Evolutionary conservation across 228 moss, liverwort and hornwort species (phyloP).

Genomic region (Sphagnum magellanicum): DNA sequence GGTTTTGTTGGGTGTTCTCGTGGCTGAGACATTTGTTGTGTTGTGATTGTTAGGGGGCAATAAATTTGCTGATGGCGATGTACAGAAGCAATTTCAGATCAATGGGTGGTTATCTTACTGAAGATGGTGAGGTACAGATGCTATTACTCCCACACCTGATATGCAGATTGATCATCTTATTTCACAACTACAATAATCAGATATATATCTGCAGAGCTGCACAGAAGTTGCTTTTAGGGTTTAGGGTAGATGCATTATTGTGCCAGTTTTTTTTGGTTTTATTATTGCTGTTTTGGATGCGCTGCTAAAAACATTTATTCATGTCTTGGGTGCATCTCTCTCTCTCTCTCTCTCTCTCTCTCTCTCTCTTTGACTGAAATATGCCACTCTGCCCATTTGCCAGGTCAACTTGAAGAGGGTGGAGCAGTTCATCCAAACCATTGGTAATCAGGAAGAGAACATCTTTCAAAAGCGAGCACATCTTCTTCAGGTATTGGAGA

Average conservation of each 20-base stretch:
- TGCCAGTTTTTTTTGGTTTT: too few relatives aligned
- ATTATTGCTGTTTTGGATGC: too few relatives aligned
- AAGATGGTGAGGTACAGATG: slow-evolving; percentile 76
- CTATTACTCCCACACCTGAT: not conserved
- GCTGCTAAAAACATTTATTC: too few relatives aligned
- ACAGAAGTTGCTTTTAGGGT: too few relatives aligned
- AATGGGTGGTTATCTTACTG: slow-evolving; percentile 88
- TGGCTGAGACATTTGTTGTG: not conserved
- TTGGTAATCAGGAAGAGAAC: slow-evolving; percentile 71
- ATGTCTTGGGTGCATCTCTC: too few relatives aligned
- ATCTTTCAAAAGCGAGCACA: slow-evolving; percentile 86
- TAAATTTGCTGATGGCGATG: slow-evolving; percentile 76
- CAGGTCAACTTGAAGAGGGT: slow-evolving; percentile 86
- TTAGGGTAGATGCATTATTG: too few relatives aligned
- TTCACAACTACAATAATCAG: not conserved
- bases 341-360: not conserved
- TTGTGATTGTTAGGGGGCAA: slow-evolving; percentile 59
- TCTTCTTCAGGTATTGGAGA: slow-evolving; percentile 56
- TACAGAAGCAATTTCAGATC: slow-evolving; percentile 78
- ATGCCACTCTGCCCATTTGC: not conserved
- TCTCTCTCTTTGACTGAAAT: not conserved
- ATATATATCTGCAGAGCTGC: too few relatives aligned
- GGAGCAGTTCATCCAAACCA: slow-evolving; percentile 80
- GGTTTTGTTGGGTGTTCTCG: too few relatives aligned
- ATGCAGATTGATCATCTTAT: not conserved